phyloP scores from a whole-genome alignment of 345 rosid species.

The Citrus maxima region DNA sequence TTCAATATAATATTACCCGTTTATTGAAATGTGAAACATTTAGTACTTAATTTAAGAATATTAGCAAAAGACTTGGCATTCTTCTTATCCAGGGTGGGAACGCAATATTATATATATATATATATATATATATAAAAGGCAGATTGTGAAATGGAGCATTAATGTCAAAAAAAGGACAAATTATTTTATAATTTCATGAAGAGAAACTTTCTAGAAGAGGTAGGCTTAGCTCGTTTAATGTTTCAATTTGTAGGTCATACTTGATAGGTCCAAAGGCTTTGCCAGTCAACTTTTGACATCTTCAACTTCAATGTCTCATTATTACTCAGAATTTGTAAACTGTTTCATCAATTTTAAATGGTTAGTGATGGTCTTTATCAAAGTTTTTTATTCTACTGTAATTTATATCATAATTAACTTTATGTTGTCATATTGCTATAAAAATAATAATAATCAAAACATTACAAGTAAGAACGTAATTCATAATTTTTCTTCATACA shows the following conservation, averaged over 20 bases:
- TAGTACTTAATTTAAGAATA: too few species aligned
- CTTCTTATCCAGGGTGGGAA: neutral
- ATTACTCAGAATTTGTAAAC: neutral
- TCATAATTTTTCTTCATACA: too few species aligned
- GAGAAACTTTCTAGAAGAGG: neutral
- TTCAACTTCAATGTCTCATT: neutral
- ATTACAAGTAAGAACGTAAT: neutral
- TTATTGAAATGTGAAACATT: neutral
- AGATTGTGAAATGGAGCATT: too few species aligned
- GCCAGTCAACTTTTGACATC: neutral
- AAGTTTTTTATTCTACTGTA: neutral
- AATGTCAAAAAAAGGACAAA: neutral
- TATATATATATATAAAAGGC: too few species aligned
- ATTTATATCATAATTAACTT: too few species aligned
- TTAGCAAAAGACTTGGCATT: neutral
- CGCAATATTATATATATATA: too few species aligned
- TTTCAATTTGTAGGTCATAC: neutral
- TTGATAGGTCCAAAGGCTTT: neutral
- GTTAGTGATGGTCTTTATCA: neutral
- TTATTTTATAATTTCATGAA: too few species aligned
- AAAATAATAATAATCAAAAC: neutral
- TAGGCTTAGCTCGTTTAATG: neutral
- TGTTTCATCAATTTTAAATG: too few species aligned
- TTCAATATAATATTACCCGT: neutral
- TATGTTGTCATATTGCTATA: too few species aligned